Base-by-base conservation (phyloP, 345 rosid species). In the Eucalyptus victrix region DNA sequence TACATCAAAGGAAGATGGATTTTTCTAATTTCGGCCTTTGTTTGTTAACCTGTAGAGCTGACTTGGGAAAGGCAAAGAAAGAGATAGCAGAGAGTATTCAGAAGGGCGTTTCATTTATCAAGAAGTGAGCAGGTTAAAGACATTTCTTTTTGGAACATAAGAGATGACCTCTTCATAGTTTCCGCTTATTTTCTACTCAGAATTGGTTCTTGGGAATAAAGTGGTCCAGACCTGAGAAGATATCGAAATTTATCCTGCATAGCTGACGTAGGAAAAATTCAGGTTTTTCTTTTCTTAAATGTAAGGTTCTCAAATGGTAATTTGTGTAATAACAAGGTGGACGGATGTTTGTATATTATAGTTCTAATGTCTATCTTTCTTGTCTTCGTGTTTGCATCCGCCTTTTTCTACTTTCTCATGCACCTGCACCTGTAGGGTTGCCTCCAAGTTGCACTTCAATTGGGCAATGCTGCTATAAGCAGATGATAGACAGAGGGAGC, bases 1-100 rank as follows among this genome's bases (percentile, higher is more conserved):
- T 30, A n/a, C 40, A 67, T 1, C 37, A 9, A 12, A 37, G 19
- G 42, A 32, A 58, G 30, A 54, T 87, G 88, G 21, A 34, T 3
- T 3, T 47, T 24, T 60, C 45, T 60, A 26, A 87, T 23, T 23
- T 86, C 26, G 28, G 58, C 49, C 50, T 30, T 28, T 30, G 30
- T 87, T 53, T 60, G 87, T n/a, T 34, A 6, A n/a, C 76, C 76
- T 53, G 88, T 91, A 96, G 97, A 91, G 87, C 89, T 87, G 96
- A 99, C 24, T 91, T 95, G 93, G 99, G 93, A 93, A 94, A 95
- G 93, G 98, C 98, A 47, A 97, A 95, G 97, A 94, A 95, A 92
- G 99, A 97, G 91, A 90, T 97, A 50, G 94, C 90, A 26, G 93
- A 69, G 88, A 97, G 98, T 93, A 97, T 95, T 89, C 92, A 93